These are phyloP conservation scores for Lomentospora prolificans DNA, from an alignment of 2,329 filamentous ascomycete species.

Conservation along the genomic window DNA sequence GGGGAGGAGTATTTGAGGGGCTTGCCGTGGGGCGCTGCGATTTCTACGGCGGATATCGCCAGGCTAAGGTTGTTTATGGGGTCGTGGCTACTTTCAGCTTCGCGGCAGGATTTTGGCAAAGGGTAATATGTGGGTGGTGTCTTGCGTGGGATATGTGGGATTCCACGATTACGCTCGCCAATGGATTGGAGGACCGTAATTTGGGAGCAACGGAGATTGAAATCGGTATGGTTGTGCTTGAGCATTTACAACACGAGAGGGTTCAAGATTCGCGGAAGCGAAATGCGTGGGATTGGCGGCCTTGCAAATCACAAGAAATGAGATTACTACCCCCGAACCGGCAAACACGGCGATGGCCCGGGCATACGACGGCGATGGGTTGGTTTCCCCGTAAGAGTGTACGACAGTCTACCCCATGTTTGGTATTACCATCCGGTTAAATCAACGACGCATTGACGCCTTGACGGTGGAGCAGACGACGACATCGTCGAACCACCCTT, in stretches of 20 bases:
- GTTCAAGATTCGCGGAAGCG: too few species aligned
- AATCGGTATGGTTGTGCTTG: too few species aligned
- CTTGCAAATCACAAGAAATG: conserved; percentile 11
- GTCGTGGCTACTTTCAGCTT: background rate
- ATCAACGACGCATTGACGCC: background rate
- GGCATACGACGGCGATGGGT: too few species aligned
- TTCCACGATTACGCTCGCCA: background rate
- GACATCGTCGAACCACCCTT: too few species aligned
- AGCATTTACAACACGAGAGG: too few species aligned
- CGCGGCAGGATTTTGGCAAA: background rate
- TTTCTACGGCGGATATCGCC: conserved; percentile 4
- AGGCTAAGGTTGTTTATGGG: background rate
- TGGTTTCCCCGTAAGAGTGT: background rate
- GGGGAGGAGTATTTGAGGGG: background rate
- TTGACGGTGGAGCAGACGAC: background rate
- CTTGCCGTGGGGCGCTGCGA: conserved; percentile 5
- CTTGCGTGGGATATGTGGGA: conserved; percentile 4
- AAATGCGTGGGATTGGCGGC: background rate
- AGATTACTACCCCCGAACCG: too few species aligned
- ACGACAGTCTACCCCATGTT: background rate
- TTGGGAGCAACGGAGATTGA: background rate
- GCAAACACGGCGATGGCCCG: background rate
- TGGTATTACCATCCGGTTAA: background rate
- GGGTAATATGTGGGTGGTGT: conserved; percentile 1
- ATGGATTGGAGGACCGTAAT: conserved; percentile 1